Base-by-base conservation (phyloP, 495 filamentous ascomycete genomes). In the Mytilinidion resinicola region DNA sequence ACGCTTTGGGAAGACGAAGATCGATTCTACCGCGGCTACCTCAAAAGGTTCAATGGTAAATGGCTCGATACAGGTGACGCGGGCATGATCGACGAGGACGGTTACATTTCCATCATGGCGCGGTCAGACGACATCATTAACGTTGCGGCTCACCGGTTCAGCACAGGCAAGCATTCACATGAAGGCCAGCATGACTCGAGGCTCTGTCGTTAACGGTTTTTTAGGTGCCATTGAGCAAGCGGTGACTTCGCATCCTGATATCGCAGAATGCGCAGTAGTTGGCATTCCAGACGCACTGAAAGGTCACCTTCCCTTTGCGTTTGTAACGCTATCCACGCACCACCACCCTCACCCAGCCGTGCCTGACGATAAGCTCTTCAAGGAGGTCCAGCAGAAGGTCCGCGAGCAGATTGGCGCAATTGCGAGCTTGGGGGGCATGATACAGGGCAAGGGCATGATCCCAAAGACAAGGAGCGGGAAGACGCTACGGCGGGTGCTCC, bases 1-100 rank as follows among this genome's bases (percentile, higher is more conserved):
- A 89, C 83, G 9, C 78, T 96, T 0, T 96, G 90, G 85, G 69
- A 84, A 14, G 91, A 96, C 63, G 86, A 88, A 10, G 87, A 89
- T 51, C 72, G 88, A 14, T 95, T 96, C 69, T 95, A 90, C 69
- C 81, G 76, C 37, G 79, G 88, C 9, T 96, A 96, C 66, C 70
- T 93, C 42, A 84, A 86, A 67, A 77, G 90, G 6, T 96, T 96
- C 67, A 63, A 78, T 5, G 89, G 90, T 0, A 76, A 81, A 52
- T 93, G 88, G 86, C 72, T 96, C 39, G 91, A 96, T 64, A 96
- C 91, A 0, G 91, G 91, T 0, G 91, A 96, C 69, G 88, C 89
- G 1, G 91, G 91, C 0, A 82, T 90, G 71, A 80, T 96, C 55
- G 91, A 96, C 70, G 66, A 78, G 11, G 83, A 91, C 11, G 88